These are phyloP conservation scores for Irpex rosettiformis DNA, from an alignment of 1,284 basidiomycete genomes.

Conservation along the genomic window DNA sequence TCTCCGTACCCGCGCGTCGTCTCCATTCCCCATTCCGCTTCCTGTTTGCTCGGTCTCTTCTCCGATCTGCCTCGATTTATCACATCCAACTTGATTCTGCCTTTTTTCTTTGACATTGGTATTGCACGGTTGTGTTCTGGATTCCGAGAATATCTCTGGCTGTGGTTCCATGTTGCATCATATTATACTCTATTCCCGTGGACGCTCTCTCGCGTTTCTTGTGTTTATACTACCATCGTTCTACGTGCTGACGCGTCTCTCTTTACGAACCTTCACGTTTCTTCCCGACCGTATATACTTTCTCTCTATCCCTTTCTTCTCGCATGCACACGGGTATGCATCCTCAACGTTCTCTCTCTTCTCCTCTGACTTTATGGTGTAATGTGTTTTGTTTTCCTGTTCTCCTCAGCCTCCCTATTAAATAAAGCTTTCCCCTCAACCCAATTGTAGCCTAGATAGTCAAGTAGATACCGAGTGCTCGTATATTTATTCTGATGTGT, in stretches of 20 bases:
- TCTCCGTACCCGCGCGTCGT: slow-evolving; percentile 1
- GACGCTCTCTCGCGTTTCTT: slow-evolving; percentile 16
- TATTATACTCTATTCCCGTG: slow-evolving; percentile 12
- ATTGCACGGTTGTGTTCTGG: background rate
- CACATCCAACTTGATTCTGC: background rate
- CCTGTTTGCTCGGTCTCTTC: background rate
- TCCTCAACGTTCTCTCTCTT: background rate
- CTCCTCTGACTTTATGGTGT: background rate
- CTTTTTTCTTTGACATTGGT: background rate
- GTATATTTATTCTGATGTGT: slow-evolving; percentile 7
- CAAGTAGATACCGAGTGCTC: slow-evolving; percentile 14
- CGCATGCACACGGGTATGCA: background rate
- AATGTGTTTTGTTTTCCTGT: slow-evolving; percentile 5
- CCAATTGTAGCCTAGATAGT: slow-evolving; percentile 17
- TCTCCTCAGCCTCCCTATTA: background rate
- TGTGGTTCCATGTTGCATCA: slow-evolving; percentile 4
- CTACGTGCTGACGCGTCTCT: slow-evolving; percentile 2
- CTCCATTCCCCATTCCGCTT: too few species aligned
- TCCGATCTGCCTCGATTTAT: background rate
- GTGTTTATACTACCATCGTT: slow-evolving; percentile 16
- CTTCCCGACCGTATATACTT: slow-evolving; percentile 1
- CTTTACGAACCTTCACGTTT: slow-evolving; percentile 1
- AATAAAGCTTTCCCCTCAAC: slow-evolving; percentile 1
- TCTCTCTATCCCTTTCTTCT: background rate
- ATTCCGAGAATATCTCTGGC: slow-evolving; percentile 1